Evolutionary conservation across 768 basidiomycete species (phyloP), one percentile per base, ranked within the genome.

Genomic region (Trametes sanguinea): DNA sequence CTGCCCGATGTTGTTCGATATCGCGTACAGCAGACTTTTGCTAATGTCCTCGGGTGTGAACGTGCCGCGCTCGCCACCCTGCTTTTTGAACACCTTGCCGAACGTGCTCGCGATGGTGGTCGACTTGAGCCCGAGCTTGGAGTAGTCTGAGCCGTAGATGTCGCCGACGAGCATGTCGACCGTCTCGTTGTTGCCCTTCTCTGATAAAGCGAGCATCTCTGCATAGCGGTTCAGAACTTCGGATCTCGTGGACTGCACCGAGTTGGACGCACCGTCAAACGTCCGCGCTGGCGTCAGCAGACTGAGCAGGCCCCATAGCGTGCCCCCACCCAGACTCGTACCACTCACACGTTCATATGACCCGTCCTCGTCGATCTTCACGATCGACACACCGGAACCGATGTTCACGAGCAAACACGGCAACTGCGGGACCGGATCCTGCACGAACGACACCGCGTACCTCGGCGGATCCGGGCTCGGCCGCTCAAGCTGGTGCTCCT

Each of bases 101-200:
- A 99, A 98, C 27, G 94, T 93, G 65, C 94, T 96, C 10, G 97
- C 97, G 71, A 99, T 99, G 79, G 91, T 97, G 7, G 93, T 95
- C 39, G 95, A 97, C 76, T 98, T 98, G 57, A 99, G 85, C 16
- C 97, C 97, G 39, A 99, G 85, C 63, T 90, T 89, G 74, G 85
- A 87, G 77, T 98, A 98, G 77, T 98, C 97, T 67, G 93, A 90
- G n/a, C 97, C 94, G 74, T 97, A 99, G 68, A 99, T 99, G 77
- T 99, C 97, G 39, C 97, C 96, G 47, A 99, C 95, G 51, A 98
- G 87, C 96, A 98, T 98, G 75, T 99, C 97, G 13, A 98, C 95
- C 5, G 83, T 82, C 45, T 91, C 85, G 72, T 99, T 98, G 76
- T 97, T 93, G 42, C 97, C 97, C 71, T 84, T 74, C 76, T 99